Evolutionary conservation across 2,329 filamentous ascomycete species (phyloP).

Genomic region (Aspergillus eucalypticola): DNA sequence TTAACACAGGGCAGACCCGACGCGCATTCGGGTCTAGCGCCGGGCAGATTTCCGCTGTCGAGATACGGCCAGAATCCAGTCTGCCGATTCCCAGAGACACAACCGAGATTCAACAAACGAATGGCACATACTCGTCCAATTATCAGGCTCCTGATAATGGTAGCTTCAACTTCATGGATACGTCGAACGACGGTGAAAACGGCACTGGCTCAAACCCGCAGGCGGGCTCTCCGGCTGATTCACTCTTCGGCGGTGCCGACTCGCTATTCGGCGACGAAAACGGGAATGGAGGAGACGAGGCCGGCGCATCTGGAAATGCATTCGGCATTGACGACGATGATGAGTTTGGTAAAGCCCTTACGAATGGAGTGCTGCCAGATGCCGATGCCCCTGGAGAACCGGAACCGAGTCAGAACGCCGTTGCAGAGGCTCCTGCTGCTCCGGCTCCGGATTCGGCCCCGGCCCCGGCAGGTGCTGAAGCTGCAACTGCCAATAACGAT

Average conservation of each 20-base stretch:
- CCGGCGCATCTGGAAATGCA: conserved; percentile 55
- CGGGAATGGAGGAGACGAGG: conserved; percentile 50
- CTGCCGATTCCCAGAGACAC: conserved; percentile 74
- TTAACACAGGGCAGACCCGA: conserved; percentile 78
- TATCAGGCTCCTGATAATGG: conserved; percentile 64
- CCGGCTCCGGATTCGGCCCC: conserved; percentile 2
- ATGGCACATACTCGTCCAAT: conserved; percentile 75
- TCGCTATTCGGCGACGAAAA: conserved; percentile 87
- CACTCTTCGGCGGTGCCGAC: conserved; percentile 80
- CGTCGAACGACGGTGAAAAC: conserved; percentile 35
- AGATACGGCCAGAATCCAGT: conserved; percentile 75
- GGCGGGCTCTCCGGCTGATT: conserved; percentile 68
- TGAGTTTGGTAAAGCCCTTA: conserved; percentile 75
- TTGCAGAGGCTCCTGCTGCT: conserved; percentile 12
- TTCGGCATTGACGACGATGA: conserved; percentile 84
- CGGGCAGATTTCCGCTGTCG: conserved; percentile 83
- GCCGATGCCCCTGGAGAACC: conserved; percentile 42
- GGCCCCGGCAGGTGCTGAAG: conserved; percentile 6
- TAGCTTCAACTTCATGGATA: conserved; percentile 50
- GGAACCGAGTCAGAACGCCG: conserved; percentile 26
- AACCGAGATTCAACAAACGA: conserved; percentile 51
- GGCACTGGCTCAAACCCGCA: conserved; percentile 58
- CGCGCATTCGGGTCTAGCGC: conserved; percentile 75
- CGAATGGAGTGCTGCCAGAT: conserved; percentile 58
- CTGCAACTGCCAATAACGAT: conserved; percentile 13